A percentile compares a stretch with the other conserved stretches of the same genome.
These are phyloP conservation scores for Penicillium sp. DNA, from an alignment of 2,329 filamentous ascomycete species.

Conservation along the genomic window DNA sequence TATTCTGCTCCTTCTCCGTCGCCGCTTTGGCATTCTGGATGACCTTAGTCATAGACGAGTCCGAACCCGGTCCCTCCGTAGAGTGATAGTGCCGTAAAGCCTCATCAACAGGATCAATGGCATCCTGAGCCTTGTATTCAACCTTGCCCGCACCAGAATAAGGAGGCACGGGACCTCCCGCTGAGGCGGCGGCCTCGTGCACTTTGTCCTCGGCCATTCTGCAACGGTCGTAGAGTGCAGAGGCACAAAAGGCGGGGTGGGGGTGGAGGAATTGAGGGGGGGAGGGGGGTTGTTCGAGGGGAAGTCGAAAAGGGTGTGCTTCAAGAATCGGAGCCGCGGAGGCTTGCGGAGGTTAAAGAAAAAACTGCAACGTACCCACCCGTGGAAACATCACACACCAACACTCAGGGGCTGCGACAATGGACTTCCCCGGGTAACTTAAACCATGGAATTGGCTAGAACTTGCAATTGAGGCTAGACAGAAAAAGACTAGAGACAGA, in stretches of 20 bases:
- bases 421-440: constrained; percentile 1
- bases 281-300: neutral
- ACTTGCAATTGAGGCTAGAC: constrained; percentile 7
- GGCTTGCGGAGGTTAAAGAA: constrained; percentile 16
- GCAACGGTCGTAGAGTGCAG: neutral
- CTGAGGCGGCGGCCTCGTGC: constrained; percentile 11
- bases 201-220: constrained; percentile 32
- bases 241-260: constrained; percentile 1
- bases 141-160: neutral
- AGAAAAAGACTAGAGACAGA: constrained; percentile 9
- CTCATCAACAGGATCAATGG: constrained; percentile 26
- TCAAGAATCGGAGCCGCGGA: constrained; percentile 9
- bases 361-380: constrained; percentile 24
- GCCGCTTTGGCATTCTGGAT: constrained; percentile 45
- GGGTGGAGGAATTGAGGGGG: neutral
- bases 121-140: constrained; percentile 10
- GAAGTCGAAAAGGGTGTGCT: neutral
- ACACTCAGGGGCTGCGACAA: constrained; percentile 12
- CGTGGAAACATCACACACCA: constrained; percentile 19
- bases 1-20: constrained; percentile 56
- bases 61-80: constrained; percentile 19
- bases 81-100: constrained; percentile 10
- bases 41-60: constrained; percentile 32
- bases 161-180: neutral
- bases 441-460: neutral